Percentiles rank a stretch among this genome's conserved stretches.
Evolutionary conservation across 2,329 filamentous ascomycete genomes (phyloP).

Genomic region (Arthrocladium fulminans): DNA sequence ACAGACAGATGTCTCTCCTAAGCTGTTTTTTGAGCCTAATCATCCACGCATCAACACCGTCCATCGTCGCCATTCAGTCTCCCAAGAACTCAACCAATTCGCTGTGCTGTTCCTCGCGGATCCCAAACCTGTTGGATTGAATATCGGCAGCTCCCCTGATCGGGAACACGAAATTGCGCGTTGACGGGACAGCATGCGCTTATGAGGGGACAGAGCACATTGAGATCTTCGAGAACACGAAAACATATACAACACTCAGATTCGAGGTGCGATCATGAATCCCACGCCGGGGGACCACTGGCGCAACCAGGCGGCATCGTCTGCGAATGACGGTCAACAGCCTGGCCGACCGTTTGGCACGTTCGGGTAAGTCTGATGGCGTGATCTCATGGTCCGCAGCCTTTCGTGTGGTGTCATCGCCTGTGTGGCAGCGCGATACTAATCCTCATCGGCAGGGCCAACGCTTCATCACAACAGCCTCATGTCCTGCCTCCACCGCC

Average conservation of each 20-base stretch:
- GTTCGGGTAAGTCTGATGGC: constrained; percentile 33
- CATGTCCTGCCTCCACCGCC: constrained; percentile 23
- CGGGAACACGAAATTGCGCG: background rate
- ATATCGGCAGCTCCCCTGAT: no score
- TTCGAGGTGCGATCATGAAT: constrained; percentile 14
- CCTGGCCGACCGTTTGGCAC: constrained; percentile 32
- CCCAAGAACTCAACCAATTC: no score
- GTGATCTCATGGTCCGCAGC: background rate
- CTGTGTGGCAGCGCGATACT: background rate
- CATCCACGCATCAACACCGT: no score
- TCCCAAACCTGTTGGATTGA: no score
- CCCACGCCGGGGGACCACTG: constrained; percentile 23
- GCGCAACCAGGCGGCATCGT: constrained; percentile 36
- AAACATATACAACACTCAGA: background rate
- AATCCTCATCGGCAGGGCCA: constrained; percentile 10
- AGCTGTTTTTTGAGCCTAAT: no score
- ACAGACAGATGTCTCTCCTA: no score
- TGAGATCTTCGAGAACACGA: background rate
- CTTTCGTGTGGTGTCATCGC: no score
- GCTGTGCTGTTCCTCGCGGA: no score
- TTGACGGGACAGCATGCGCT: background rate
- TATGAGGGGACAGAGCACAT: constrained; percentile 7
- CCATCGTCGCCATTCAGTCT: no score
- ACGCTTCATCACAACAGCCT: constrained; percentile 32
- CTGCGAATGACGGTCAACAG: constrained; percentile 16